These are phyloP conservation scores for Venturiaceae sp. DNA, from an alignment of 2,329 filamentous ascomycete genomes.

Conservation along the genomic window DNA sequence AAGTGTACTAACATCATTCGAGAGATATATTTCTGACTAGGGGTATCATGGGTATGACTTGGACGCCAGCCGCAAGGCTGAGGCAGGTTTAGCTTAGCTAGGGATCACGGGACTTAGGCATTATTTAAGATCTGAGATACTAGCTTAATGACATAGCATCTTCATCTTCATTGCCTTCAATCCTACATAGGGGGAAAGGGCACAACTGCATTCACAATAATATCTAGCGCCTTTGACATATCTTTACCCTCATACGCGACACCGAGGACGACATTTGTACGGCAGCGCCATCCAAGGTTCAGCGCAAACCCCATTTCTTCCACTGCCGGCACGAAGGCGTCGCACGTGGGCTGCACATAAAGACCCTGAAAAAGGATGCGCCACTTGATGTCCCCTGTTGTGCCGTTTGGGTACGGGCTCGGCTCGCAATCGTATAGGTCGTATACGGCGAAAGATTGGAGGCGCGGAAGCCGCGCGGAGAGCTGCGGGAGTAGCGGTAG, in stretches of 20 bases:
- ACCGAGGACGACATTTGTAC: background rate
- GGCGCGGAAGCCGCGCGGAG: background rate
- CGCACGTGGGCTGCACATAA: background rate
- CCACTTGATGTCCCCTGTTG: background rate
- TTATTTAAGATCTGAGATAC: background rate
- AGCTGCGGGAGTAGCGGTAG: background rate
- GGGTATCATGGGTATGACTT: background rate
- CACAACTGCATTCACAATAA: background rate
- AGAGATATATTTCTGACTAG: background rate
- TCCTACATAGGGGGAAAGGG: background rate
- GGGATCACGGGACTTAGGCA: background rate
- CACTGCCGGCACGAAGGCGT: background rate
- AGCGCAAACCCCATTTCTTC: background rate
- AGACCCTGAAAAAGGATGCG: background rate
- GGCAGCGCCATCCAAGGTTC: background rate
- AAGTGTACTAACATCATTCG: background rate
- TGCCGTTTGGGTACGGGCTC: background rate
- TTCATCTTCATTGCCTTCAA: no score
- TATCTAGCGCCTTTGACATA: background rate
- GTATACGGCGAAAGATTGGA: background rate
- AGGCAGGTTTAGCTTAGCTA: background rate
- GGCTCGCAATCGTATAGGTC: background rate
- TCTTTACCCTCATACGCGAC: background rate
- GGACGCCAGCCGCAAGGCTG: background rate
- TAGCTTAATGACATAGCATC: background rate